phyloP scores from a whole-genome alignment of 257 asterid genomes.

The Thymus mandschuricus region DNA sequence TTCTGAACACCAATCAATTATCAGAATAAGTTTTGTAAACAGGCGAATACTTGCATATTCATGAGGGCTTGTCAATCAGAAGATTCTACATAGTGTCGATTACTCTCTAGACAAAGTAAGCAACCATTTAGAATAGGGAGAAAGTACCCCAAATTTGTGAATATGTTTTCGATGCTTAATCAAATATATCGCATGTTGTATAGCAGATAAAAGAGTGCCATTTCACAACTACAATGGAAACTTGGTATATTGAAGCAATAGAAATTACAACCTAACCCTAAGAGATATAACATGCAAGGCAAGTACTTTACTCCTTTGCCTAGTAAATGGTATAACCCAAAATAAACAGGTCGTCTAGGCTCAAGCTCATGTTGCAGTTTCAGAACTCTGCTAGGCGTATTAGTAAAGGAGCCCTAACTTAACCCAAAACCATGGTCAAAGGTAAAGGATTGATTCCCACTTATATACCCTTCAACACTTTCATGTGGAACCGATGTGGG shows the following conservation, averaged over 20 bases:
- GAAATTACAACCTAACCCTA: conserved; percentile 17
- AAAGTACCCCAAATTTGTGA: not conserved
- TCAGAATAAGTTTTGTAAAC: not conserved
- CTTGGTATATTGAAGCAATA: not conserved
- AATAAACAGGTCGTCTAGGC: conserved; percentile 7
- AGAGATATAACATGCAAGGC: conserved; percentile 23
- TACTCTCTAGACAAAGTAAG: not conserved
- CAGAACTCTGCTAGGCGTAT: not conserved
- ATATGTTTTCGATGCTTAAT: not conserved
- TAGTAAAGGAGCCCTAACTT: no score
- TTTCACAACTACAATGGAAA: not conserved
- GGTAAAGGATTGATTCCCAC: no score
- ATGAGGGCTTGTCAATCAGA: not conserved
- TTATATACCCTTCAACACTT: no score
- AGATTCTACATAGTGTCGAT: not conserved
- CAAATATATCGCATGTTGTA: not conserved
- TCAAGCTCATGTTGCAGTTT: not conserved
- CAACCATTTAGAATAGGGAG: not conserved
- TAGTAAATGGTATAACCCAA: conserved; percentile 16
- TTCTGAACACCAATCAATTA: not conserved
- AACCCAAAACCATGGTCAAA: no score
- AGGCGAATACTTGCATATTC: conserved; percentile 15
- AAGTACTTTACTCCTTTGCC: conserved; percentile 15
- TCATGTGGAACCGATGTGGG: no score
- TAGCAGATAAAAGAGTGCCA: conserved; percentile 19